Evolutionary conservation across 805 yeast genomes (phyloP).

Genomic region (Starmerella powellii): DNA sequence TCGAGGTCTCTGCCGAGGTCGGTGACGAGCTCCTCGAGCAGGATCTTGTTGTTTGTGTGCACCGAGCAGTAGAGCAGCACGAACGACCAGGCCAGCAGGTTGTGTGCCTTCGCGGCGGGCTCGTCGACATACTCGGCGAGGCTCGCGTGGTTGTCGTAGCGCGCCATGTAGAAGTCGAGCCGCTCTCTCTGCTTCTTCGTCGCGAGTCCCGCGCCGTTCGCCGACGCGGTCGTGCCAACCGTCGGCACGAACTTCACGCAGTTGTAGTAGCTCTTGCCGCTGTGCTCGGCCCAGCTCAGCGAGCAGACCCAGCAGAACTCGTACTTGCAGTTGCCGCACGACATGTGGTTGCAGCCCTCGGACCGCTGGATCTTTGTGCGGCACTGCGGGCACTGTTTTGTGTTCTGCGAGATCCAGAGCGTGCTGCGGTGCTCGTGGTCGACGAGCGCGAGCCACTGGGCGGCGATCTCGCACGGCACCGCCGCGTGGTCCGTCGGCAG

Average conservation of each 20-base stretch:
- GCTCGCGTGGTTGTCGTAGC: slow-evolving; percentile 12
- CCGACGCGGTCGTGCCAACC: not conserved
- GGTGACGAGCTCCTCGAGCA: slow-evolving; percentile 62
- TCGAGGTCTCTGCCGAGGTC: slow-evolving; percentile 56
- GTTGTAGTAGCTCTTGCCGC: slow-evolving; percentile 42
- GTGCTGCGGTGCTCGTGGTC: slow-evolving; percentile 78
- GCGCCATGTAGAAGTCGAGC: slow-evolving; percentile 3
- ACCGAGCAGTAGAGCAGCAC: slow-evolving; percentile 62
- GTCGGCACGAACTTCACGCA: slow-evolving; percentile 37
- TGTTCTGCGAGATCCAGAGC: slow-evolving; percentile 74
- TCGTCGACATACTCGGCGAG: slow-evolving; percentile 4
- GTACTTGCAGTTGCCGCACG: slow-evolving; percentile 59
- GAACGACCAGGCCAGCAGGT: slow-evolving; percentile 81
- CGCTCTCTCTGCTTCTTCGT: slow-evolving; percentile 9
- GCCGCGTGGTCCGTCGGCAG: slow-evolving; percentile 69
- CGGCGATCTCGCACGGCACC: slow-evolving; percentile 59
- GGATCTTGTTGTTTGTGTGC: slow-evolving; percentile 38
- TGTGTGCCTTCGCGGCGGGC: slow-evolving; percentile 41
- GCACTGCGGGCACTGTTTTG: slow-evolving; percentile 81
- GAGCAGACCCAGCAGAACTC: slow-evolving; percentile 93
- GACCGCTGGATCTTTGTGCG: slow-evolving; percentile 69
- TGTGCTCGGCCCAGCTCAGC: slow-evolving; percentile 64
- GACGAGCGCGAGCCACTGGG: slow-evolving; percentile 66
- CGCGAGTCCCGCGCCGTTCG: not conserved
- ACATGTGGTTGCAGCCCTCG: slow-evolving; percentile 97